Percentiles rank a stretch among this genome's conserved stretches.
These are phyloP conservation scores for Cadophora malorum DNA, from an alignment of 2,329 filamentous ascomycete species.

Conservation along the genomic window DNA sequence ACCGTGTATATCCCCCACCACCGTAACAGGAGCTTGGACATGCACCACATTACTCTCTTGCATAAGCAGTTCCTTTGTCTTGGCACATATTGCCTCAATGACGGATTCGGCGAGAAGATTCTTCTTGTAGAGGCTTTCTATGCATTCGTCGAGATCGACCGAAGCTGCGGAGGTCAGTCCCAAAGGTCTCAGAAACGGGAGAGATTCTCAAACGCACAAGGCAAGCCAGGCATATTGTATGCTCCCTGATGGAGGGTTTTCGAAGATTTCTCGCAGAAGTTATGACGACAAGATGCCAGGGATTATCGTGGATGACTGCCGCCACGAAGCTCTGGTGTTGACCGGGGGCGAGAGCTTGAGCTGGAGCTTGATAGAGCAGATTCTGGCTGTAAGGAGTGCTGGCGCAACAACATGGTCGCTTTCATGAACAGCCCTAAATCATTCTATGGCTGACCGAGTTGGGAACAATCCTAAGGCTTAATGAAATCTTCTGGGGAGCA, in stretches of 20 bases:
- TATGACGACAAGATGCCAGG: constrained; percentile 4
- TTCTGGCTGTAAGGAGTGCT: constrained; percentile 39
- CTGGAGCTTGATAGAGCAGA: constrained; percentile 38
- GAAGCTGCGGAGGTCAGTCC: constrained; percentile 64
- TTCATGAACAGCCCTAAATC: constrained; percentile 13
- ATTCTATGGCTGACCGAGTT: constrained; percentile 4
- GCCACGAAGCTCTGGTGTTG: constrained; percentile 38
- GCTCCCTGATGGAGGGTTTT: not conserved
- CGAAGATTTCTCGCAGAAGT: not conserved
- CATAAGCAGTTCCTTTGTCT: constrained; percentile 98
- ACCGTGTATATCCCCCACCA: constrained; percentile 97
- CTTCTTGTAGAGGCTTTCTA: constrained; percentile 94
- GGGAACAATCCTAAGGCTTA: not conserved
- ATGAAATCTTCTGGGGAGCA: not conserved
- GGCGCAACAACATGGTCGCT: constrained; percentile 46
- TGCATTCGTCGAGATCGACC: constrained; percentile 98
- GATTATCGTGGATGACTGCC: constrained; percentile 32
- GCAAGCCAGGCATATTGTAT: constrained; percentile 61
- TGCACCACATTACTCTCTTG: constrained; percentile 99
- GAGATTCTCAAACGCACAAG: constrained; percentile 51
- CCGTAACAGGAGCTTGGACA: constrained; percentile 92
- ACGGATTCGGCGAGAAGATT: constrained; percentile 97
- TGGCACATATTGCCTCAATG: constrained; percentile 98
- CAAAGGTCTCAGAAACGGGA: constrained; percentile 6
- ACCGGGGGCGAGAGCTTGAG: constrained; percentile 36